These are phyloP conservation scores for Aspergillus ellipticus DNA, from an alignment of 495 filamentous ascomycete genomes.

Conservation along the genomic window DNA sequence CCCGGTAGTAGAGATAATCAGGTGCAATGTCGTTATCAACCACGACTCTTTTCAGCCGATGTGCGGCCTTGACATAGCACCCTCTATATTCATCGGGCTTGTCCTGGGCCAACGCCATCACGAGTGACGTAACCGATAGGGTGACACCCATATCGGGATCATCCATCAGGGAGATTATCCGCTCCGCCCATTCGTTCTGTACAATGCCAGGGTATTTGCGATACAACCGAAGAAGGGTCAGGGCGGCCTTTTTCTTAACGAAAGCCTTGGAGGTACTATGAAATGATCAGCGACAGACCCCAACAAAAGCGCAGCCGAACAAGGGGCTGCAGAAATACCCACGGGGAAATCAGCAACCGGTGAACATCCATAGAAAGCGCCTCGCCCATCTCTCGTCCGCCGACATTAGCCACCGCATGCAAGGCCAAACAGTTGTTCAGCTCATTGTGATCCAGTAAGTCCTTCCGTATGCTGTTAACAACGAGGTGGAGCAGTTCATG, in stretches of 20 bases:
- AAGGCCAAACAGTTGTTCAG: constrained; percentile 96
- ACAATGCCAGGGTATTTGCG: constrained; percentile 91
- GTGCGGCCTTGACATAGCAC: constrained; percentile 88
- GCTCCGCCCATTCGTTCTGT: constrained; percentile 92
- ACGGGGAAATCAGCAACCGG: constrained; percentile 92
- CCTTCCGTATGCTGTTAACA: constrained; percentile 97
- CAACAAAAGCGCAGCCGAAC: neutral
- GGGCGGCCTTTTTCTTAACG: constrained; percentile 98
- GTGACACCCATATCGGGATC: constrained; percentile 93
- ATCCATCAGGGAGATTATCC: constrained; percentile 98
- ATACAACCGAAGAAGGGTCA: constrained; percentile 93
- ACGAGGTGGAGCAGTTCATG: constrained; percentile 95
- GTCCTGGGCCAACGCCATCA: constrained; percentile 95
- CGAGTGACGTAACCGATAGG: constrained; percentile 89
- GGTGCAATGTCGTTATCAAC: constrained; percentile 81
- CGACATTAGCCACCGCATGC: constrained; percentile 98
- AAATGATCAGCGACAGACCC: constrained; percentile 15
- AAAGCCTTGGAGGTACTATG: constrained; percentile 90
- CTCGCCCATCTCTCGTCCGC: constrained; percentile 94
- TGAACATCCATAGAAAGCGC: constrained; percentile 92
- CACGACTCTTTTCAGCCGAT: constrained; percentile 79
- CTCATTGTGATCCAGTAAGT: constrained; percentile 91
- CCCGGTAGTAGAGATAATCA: constrained; percentile 98
- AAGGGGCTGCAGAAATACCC: constrained; percentile 31
- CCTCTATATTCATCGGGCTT: constrained; percentile 90